These are phyloP conservation scores for Mycena capillaripes DNA, from an alignment of 768 basidiomycete genomes.

Conservation along the genomic window DNA sequence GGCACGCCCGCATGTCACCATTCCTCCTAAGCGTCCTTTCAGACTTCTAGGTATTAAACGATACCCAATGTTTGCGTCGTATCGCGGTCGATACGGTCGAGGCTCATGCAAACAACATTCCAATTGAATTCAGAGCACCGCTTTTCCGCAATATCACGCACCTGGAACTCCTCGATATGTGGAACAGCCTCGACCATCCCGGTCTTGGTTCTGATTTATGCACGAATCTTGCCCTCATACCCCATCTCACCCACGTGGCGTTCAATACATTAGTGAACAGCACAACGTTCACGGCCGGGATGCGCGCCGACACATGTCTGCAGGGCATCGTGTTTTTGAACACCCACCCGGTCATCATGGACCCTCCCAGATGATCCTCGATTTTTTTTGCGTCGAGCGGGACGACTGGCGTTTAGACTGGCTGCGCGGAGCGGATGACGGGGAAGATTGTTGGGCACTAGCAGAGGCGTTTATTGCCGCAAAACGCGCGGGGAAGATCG, in stretches of 20 bases:
- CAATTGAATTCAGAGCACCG: not conserved
- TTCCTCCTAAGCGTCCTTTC: too few relatives aligned
- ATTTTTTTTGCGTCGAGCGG: not conserved
- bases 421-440: not conserved
- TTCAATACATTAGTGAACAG: too few relatives aligned
- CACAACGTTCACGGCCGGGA: too few relatives aligned
- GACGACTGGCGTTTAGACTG: not conserved
- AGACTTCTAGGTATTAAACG: too few relatives aligned
- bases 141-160: conserved; percentile 8
- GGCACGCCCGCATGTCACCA: not conserved
- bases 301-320: too few relatives aligned
- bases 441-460: not conserved
- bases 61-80: too few relatives aligned
- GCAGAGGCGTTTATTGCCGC: conserved; percentile 11
- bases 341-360: too few relatives aligned
- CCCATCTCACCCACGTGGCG: not conserved
- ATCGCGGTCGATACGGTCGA: too few relatives aligned
- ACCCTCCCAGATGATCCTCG: not conserved
- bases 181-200: not conserved
- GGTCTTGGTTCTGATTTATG: not conserved
- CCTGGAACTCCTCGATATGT: conserved; percentile 2
- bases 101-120: too few relatives aligned
- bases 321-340: too few relatives aligned
- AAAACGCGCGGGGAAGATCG: not conserved
- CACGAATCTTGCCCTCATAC: not conserved